Conservation (phyloP, 352 stramenopile genomes). For the Globisporangium polare region DNA sequence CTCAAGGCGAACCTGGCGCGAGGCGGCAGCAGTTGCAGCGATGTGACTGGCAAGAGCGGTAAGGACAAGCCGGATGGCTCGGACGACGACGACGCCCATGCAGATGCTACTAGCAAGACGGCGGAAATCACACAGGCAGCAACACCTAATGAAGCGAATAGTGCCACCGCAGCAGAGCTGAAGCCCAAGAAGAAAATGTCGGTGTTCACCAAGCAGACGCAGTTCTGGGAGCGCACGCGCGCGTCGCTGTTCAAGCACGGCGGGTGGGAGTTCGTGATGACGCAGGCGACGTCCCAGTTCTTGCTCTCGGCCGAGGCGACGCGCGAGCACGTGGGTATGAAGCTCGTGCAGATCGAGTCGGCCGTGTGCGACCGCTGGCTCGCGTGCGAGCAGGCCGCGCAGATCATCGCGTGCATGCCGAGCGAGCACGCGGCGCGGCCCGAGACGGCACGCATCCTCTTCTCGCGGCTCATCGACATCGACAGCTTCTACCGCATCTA, state of each 20-base stretch:
- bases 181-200: not conserved
- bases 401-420: slow-evolving; percentile 78
- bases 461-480: slow-evolving; percentile 70
- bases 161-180: not conserved
- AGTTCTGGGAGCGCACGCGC: slow-evolving; percentile 53
- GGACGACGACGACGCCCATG: not conserved
- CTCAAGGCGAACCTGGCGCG: slow-evolving; percentile 31
- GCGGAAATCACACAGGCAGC: no score
- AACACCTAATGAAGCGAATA: not conserved
- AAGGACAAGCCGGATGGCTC: not conserved
- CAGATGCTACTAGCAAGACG: not conserved
- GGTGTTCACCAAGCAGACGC: slow-evolving; percentile 24
- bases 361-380: slow-evolving; percentile 75
- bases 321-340: slow-evolving; percentile 68
- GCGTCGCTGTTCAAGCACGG: slow-evolving; percentile 37
- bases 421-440: slow-evolving; percentile 45
- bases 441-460: slow-evolving; percentile 70
- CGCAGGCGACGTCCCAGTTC: slow-evolving; percentile 36
- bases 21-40: not conserved
- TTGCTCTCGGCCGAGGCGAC: slow-evolving; percentile 39
- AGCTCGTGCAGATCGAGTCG: slow-evolving; percentile 81
- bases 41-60: not conserved
- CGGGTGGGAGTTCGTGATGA: slow-evolving; percentile 29
- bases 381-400: slow-evolving; percentile 54
- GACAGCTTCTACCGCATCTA: slow-evolving; percentile 62